Base-by-base conservation (phyloP, 2,329 filamentous ascomycete species). In the Colletotrichum lini region DNA sequence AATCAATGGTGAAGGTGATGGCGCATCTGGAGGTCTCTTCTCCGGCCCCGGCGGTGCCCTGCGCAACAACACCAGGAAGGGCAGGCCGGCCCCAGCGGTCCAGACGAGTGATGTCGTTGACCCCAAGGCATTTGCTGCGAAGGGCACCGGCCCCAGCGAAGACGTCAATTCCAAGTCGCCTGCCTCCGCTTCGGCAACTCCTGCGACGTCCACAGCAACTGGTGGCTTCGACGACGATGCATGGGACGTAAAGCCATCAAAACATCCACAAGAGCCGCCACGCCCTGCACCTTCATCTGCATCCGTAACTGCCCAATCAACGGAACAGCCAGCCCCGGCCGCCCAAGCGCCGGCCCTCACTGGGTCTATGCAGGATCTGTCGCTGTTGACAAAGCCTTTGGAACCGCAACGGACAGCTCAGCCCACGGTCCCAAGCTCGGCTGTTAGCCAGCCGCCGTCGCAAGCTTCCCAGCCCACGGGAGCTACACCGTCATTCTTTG, bases 61-160 rank as follows among this genome's bases (percentile, higher is more conserved):
- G 73, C 92, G 93, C 76, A 98, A 99, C 83, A 98, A 99, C 80
- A 98, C 96, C 18, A 90, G 95, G 60, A 98, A 98, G 81, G 93
- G 94, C 61, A 91, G 96, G 60, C 96, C 96, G 35, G 91, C 95
- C 45, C 95, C 96, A 45, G 88, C 94, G n/a, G 89, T 96, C 9
- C 92, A 95, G 80, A 93, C 94, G 4, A 95, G 90, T 78, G 94
- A 98, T 81, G 89, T 93, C 45, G 91, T 98, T 49, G 94, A 98
- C 82, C 87, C 94, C n/a, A 94, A 94, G 79, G 94, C 93, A 1
- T 96, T 98, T 78, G 91, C 92, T 68, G 87, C 88, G 75, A 90
- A 90, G 77, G 85, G 88, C 60, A 84, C 86, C 3, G 79, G 81
- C 18, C 79, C 81, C 30, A 79, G 80, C 4, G 82, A 84, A 23